Evolutionary conservation across 2,329 filamentous ascomycete genomes (phyloP), one percentile per base, ranked within the genome.

Genomic region (Dichotomopilus funicola): DNA sequence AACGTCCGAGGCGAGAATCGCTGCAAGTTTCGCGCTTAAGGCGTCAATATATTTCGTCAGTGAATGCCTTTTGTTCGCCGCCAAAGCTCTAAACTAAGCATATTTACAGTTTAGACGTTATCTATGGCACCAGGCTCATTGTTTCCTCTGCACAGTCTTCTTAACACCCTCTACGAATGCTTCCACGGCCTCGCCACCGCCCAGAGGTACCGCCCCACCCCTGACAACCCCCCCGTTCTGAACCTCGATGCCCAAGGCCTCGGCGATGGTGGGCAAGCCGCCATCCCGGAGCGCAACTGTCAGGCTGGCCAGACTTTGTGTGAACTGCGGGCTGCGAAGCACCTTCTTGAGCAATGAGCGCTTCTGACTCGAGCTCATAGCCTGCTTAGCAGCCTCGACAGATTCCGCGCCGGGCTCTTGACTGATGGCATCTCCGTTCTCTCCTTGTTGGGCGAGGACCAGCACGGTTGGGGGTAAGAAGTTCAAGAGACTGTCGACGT

Each of bases 91-190:
- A 27, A 27, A 27, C 19, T 27, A 3, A 27, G 19, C 19, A 27
- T 27, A 27, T 27, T 27, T 27, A 27, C 19, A 27, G 19, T 27
- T 27, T 27, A 27, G 19, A 27, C 19, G 19, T 3, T 27, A 27
- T 27, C 19, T 27, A 27, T 27, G 19, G 19, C 19, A 27, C 19
- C 19, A 27, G 19, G 19, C 19, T 27, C 19, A 27, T 53, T 54
- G 59, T 65, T 78, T 72, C 56, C 87, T 80, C 72, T 88, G 79
- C 0, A 91, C 87, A 5, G 83, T 85, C 73, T 82, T 86, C 78
- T 88, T 94, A 48, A 96, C 85, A 3, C 92, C 94, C 54, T 95
- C 83, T 27, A 99, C 79, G 71, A 99, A 99, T 3, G 88, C 89
- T 73, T 95, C 87, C 1, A 99, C 85, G 10, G 92, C 92, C 64